These are phyloP conservation scores for Saturnispora hagleri DNA, from an alignment of 805 yeast genomes.

Conservation along the genomic window DNA sequence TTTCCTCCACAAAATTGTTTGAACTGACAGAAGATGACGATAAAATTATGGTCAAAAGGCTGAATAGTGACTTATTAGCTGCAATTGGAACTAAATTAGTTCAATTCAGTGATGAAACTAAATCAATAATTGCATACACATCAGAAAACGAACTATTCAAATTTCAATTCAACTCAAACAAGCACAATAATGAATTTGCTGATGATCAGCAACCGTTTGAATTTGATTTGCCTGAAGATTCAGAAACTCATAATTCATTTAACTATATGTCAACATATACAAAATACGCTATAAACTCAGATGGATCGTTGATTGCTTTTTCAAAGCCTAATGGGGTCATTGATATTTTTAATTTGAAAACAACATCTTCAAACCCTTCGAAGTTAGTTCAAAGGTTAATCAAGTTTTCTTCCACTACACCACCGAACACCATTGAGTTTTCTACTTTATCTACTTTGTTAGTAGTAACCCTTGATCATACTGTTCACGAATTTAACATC, in stretches of 20 bases:
- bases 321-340: conserved; percentile 60
- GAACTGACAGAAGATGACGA: conserved; percentile 37
- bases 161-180: conserved; percentile 30
- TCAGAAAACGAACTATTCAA: conserved; percentile 47
- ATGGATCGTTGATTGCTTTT: conserved; percentile 40
- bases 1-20: conserved; percentile 60
- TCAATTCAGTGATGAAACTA: conserved; percentile 34
- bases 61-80: conserved; percentile 35
- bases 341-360: conserved; percentile 35
- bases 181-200: conserved; percentile 29
- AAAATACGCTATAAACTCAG: conserved; percentile 39
- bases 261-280: conserved; percentile 41
- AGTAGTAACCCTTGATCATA: conserved; percentile 66
- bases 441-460: conserved; percentile 41
- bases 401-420: conserved; percentile 39
- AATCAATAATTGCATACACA: conserved; percentile 40
- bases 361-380: conserved; percentile 14
- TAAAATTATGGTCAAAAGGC: conserved; percentile 40
- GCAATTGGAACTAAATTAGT: conserved; percentile 48
- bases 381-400: conserved; percentile 35
- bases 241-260: background rate
- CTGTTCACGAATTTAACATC: conserved; percentile 57
- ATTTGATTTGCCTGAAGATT: conserved; percentile 24
- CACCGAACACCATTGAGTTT: conserved; percentile 54
- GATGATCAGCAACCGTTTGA: conserved; percentile 29